Evolutionary conservation across 192 early-diverging fungal species (phyloP), one percentile per base, ranked within the genome.

Genomic region (Podochytrium sp.): DNA sequence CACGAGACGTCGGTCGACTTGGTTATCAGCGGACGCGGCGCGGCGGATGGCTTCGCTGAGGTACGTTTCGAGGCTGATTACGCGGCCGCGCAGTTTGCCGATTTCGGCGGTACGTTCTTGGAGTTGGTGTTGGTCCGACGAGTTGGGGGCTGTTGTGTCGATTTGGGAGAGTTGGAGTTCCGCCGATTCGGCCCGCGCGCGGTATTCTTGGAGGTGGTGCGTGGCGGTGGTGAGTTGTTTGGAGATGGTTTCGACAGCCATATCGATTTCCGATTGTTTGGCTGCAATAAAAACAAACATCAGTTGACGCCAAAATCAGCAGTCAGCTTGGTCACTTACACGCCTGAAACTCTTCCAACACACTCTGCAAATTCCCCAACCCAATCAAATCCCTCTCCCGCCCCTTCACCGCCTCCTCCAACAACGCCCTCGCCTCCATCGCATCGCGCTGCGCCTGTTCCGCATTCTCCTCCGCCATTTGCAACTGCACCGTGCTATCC

Each of bases 41-140:
- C 92, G 90, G 29, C 94, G 88, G 89, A 98, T 93, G 34, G 95
- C 95, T 70, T 99, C 96, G 43, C 90, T 87, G 47, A 98, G 78
- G 74, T 99, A 95, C 37, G 91, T 90, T 77, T 99, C 94, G 3
- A 96, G 84, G 58, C 92, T 94, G 25, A 94, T 83, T 6, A 93
- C 85, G 73, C 93, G 91, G 64, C 90, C 90, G 35, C 91, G 81
- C 39, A 95, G 80, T 75, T 92, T 92, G 42, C 92, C 92, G 75
- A 95, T 86, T 35, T 86, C 73, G n/a, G 83, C 73, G 72, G 82
- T 91, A 79, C 90, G 90, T 65, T 93, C 90, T 57, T 89, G 84
- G 29, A 92, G 82, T 32, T 93, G 90, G 35, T 74, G 65, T 76
- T 91, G 38, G 65, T 73, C 83, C 73, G 43, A 76, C 69, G 56